phyloP scores from a whole-genome alignment of 257 asterid genomes.

The Schizonepeta tenuifolia region DNA sequence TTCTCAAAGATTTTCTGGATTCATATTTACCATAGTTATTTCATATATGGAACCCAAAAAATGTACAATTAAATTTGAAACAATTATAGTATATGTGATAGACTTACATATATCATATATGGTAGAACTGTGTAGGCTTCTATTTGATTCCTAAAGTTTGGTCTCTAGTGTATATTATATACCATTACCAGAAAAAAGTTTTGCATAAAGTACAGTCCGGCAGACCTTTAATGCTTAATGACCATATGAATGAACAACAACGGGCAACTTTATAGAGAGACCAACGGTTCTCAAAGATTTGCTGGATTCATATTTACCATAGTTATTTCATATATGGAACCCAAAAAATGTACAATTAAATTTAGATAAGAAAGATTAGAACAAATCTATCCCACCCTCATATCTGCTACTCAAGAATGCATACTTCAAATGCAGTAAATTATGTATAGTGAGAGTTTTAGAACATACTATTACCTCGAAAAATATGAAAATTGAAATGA shows the following conservation, averaged over 20 bases:
- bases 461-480: slow-evolving; percentile 67
- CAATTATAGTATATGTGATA: too few relatives aligned
- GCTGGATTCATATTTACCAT: background rate
- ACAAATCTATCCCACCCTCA: slow-evolving; percentile 15
- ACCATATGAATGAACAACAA: slow-evolving; percentile 12
- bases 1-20: background rate
- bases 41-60: background rate
- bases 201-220: too few relatives aligned
- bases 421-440: slow-evolving; percentile 5
- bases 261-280: background rate
- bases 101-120: too few relatives aligned
- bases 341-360: background rate
- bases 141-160: too few relatives aligned
- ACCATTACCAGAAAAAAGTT: background rate
- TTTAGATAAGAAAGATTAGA: background rate
- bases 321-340: slow-evolving; percentile 1
- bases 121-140: too few relatives aligned
- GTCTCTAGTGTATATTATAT: too few relatives aligned
- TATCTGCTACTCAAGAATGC: slow-evolving; percentile 21
- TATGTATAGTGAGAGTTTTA: slow-evolving; percentile 7
- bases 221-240: background rate
- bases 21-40: slow-evolving; percentile 4
- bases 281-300: background rate
- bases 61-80: background rate
- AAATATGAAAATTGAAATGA: slow-evolving; percentile 57